Evolutionary conservation across 1,284 basidiomycete genomes (phyloP), one percentile per base, ranked within the genome.

Genomic region (Cystobasidium pallidum): DNA sequence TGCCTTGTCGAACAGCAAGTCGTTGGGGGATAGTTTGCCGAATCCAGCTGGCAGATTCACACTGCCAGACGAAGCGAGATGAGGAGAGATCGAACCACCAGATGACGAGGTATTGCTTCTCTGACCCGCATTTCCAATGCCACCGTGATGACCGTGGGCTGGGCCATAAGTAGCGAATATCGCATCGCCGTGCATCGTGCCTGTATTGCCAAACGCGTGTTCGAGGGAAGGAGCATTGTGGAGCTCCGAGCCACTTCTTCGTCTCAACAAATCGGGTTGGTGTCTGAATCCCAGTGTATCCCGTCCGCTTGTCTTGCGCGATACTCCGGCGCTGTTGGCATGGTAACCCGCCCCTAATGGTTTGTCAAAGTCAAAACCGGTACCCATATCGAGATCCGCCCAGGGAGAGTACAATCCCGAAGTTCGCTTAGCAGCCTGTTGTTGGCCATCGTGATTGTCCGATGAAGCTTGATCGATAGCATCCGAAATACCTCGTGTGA

Each of bases 1-100:
- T 57, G 80, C 74, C 73, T 81, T 78, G 77, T 79, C 67, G 88
- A 87, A 77, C 86, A 87, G 75, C 89, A 82, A 80, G 88, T 88
- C 64, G 30, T 66, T 54, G 4, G 64, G 64, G 4, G 64, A 66
- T 30, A 66, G 4, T 47, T 66, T 66, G 34, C 64, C 64, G 1
- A 57, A 55, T 34, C 41, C 64, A 57, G 43, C 58, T 61, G 36
- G 58, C 17, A 61, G 26, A 39, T 47, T 43, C 15, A 47, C 24
- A 61, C 19, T 61, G 19, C 19, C 58, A 1, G 34, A 8, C 28
- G 15, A 17, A 43, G 64, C 30, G 24, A 66, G 51, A 15, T 49
- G 51, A 24, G 64, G 64, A 8, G 64, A 66, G n/a, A 55, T 26
- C 11, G 49, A 57, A 24, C 52, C 64, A 52, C 62, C 62, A 64